Evolutionary conservation across 495 filamentous ascomycete genomes (phyloP).

Genomic region (Cenococcum geophilum): DNA sequence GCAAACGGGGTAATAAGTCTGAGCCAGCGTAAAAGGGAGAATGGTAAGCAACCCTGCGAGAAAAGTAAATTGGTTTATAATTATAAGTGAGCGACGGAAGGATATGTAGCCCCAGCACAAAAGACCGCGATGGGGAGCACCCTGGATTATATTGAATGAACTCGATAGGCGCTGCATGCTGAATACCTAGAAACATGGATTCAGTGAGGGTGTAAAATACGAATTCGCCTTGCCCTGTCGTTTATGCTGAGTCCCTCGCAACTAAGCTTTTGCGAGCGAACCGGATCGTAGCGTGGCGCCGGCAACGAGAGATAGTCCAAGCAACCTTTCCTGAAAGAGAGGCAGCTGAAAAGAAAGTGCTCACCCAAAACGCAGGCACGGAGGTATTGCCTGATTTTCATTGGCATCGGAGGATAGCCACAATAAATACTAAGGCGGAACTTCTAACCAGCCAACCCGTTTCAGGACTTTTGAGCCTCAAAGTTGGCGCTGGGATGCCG

Average conservation of each 20-base stretch:
- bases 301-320: not conserved
- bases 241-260: not conserved
- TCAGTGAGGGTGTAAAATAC: not conserved
- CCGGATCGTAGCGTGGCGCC: not conserved
- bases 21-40: not conserved
- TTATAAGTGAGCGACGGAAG: not conserved
- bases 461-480: no score
- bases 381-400: not conserved
- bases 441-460: not conserved
- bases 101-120: not conserved
- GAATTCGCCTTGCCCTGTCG: not conserved
- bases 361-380: not conserved
- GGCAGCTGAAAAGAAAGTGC: not conserved
- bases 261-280: not conserved
- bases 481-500: no score
- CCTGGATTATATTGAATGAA: not conserved
- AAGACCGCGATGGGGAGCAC: not conserved
- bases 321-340: not conserved
- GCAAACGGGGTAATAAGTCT: conserved; percentile 2
- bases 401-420: not conserved
- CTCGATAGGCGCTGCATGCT: not conserved
- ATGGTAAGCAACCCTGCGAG: not conserved
- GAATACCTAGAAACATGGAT: not conserved
- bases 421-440: not conserved
- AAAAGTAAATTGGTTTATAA: not conserved